Evolutionary conservation across 805 yeast genomes (phyloP), one percentile per base, ranked within the genome.

Genomic region (Lipomyces oligophaga): DNA sequence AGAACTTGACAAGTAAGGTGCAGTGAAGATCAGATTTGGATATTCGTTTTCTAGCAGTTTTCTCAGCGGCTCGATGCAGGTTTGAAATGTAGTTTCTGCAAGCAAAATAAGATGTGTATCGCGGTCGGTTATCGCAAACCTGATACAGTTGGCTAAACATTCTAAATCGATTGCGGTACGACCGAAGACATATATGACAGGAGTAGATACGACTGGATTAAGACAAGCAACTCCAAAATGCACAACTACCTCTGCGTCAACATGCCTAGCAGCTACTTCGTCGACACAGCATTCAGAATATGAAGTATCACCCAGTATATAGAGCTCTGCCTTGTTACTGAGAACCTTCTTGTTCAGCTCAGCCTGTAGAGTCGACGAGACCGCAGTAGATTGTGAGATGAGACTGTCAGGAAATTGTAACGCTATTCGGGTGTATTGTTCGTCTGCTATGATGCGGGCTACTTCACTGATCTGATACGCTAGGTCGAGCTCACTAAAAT

Each of bases 171-270:
- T 52, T 7, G 63, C 64, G 1, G 89, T 85, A 49, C 69, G 74
- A 1, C 96, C 95, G 63, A 89, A 80, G 0, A 86, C 82, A 60
- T 86, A 90, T 0, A 81, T 78, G 0, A 88, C 85, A 0, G 84
- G 80, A n/a, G 86, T 62, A 35, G 78, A 77, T 36, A 77, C 79
- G 4, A 86, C 80, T 0, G 88, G 83, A 57, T 83, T 88, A 61
- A 93, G 66, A 65, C 98, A 93, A 0, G 97, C 90, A 62, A 87
- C 95, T 2, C 98, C 98, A 65, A 89, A 86, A 66, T 93, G 98
- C 1, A 89, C 79, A 24, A 93, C 86, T 3, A 84, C 67, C 54
- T 90, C 96, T 5, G 93, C 88, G 5, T 70, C 62, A 13, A 90
- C 94, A 64, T 93, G 98, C 61, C 85, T 89, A 0, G 96, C 95